Base-by-base conservation (phyloP, 1,284 basidiomycete genomes). In the Pseudozyma tsukubaensis region DNA sequence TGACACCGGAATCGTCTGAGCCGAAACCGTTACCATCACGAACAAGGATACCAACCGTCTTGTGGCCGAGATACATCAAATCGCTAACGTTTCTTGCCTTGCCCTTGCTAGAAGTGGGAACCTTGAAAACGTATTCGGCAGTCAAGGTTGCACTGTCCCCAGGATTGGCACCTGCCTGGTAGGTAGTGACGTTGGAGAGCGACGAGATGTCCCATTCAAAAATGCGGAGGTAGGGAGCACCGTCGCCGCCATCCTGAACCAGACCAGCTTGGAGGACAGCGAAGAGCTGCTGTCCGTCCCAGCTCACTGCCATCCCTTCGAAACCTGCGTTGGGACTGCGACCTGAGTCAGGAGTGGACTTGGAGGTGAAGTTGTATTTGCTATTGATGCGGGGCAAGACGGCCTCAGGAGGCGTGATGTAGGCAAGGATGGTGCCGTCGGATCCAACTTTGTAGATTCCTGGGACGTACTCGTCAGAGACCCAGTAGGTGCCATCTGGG, bases 401-500 rank as follows among this genome's bases (percentile, higher is more conserved):
- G 0, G 90, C 90, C 8, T 86, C 79, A 0, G 89, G 90, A 0
- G 90, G 90, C 72, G 89, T 86, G 56, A 91, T 89, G 2, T 88
- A 87, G 65, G 89, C 87, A 42, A 90, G 82, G 7, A 91, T 85
- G 3, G 86, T 73, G 4, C 89, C 89, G 78, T 79, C 1, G 85
- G 79, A 1, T 86, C 85, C 84, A 88, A 89, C 29, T 85, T 86
- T 72, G 81, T 91, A 90, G 78, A 91, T 88, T 78, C 90, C 90
- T 4, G 91, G 89, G 0, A 90, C 90, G 79, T 91, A 91, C 84
- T 91, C 89, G 74, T 91, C 90, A 61, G 88, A 89, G 24, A 88
- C 85, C 54, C 50, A 50, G 45, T 55, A 43, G 35, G 40, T 71
- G 73, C 89, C 90, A 78, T 91, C 90, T 0, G 83, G 76, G 71